Base-by-base conservation (phyloP, 768 basidiomycete species). In the Mycena floridula region DNA sequence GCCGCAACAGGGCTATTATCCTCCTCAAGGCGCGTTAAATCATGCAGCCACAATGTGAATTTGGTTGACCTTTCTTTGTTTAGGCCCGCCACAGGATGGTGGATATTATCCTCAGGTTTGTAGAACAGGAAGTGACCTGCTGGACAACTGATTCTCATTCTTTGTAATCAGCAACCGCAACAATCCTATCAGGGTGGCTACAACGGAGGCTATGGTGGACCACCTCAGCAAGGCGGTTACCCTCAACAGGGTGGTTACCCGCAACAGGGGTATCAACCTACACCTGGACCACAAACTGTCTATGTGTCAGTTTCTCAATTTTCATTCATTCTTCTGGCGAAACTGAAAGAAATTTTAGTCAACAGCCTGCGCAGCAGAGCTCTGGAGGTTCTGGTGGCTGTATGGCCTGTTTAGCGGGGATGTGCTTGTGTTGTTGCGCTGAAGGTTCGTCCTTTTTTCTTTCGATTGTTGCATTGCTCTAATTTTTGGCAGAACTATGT, bases 401-500 rank as follows among this genome's bases (percentile, higher is more conserved):
- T 54, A 69, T 71, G 62, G 83, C 84, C 12, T 88, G 85, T 60
- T 64, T 83, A 56, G 79, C 82, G 18, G 79, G 76, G 46, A 62
- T 73, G 8, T 76, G 72, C 50, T 61, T 80, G 53, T 87, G 84
- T 60, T 87, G 83, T 63, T 82, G 80, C 55, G 78, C 78, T n/a
- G 84, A 87, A 66, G 81, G 81, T 82, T 50, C 47, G 78, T 62
- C 27, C 45, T 50, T 48, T 2, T 4, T 13, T 28, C 50, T 25
- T 27, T 49, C 42, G 2, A 43, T 20, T 22, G 6, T 26, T 1
- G 12, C 15, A 18, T 25, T 9, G 42, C n/a, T 13, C 35, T 47
- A 38, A 27, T 51, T 49, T 25, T 26, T 36, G 36, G 46, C 60
- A 86, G 86, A 88, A 68, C 57, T 87, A 16, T 86, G 84, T 63